A percentile compares a stretch with the other conserved stretches of the same genome.
Evolutionary conservation across 345 rosid genomes (phyloP).

Genomic region (Cardamine occulta): DNA sequence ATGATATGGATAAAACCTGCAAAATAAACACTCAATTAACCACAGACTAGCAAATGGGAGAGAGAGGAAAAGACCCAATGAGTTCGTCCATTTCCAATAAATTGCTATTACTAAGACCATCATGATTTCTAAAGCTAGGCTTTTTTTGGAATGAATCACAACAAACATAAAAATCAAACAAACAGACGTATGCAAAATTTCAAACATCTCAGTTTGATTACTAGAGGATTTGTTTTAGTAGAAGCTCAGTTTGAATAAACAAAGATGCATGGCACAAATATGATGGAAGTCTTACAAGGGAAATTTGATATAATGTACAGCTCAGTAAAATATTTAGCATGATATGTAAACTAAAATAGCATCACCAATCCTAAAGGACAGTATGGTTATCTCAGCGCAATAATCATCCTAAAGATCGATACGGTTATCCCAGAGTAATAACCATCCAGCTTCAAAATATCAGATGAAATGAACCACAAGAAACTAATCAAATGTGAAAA

Average conservation of each 20-base stretch:
- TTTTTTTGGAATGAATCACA: background rate
- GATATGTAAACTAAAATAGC: slow-evolving; percentile 2
- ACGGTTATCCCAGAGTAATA: background rate
- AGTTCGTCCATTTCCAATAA: slow-evolving; percentile 11
- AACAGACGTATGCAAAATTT: background rate
- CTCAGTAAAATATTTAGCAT: background rate
- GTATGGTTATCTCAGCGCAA: background rate
- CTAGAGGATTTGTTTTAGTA: slow-evolving; percentile 3
- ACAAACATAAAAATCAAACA: background rate
- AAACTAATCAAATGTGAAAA: slow-evolving; percentile 4
- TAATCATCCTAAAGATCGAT: background rate
- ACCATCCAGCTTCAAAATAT: slow-evolving; percentile 23
- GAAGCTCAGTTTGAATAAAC: background rate
- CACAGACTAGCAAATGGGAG: background rate
- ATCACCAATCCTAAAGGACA: slow-evolving; percentile 6
- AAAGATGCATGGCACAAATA: slow-evolving; percentile 1
- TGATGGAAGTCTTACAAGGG: background rate
- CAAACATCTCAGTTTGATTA: slow-evolving; percentile 4
- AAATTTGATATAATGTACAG: slow-evolving; percentile 5
- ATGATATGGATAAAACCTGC: slow-evolving; percentile 95
- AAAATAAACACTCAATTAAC: slow-evolving; percentile 29
- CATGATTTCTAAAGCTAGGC: slow-evolving; percentile 6
- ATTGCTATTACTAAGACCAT: slow-evolving; percentile 17
- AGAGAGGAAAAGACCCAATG: slow-evolving; percentile 17
- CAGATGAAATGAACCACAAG: slow-evolving; percentile 7